Base-by-base conservation (phyloP, 495 filamentous ascomycete genomes). In the Diplogelasinospora grovesii region DNA sequence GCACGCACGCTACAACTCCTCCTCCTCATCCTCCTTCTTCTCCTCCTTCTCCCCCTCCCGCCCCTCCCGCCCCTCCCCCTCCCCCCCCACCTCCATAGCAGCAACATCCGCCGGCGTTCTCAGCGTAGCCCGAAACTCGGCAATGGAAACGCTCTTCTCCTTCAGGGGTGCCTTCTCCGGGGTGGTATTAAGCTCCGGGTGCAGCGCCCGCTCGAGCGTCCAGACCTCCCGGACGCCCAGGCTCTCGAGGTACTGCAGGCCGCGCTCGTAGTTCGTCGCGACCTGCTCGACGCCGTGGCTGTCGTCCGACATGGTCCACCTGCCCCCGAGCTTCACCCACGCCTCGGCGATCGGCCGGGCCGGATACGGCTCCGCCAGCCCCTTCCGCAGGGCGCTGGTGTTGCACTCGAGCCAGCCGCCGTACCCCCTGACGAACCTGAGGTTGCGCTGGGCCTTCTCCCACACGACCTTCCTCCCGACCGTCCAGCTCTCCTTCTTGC, bases 331-430 rank as follows among this genome's bases (percentile, higher is more conserved):
- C 6, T 60, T 35, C 27, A 69, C 22, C 62, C 65, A 73, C 44
- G 86, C 85, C 77, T 83, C 63, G 50, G 85, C 89, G 56, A 98
- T 78, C 58, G 82, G 77, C 32, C 71, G 70, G 46, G 74, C 77
- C 2, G 92, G 92, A 73, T 97, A 98, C 33, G 90, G 86, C 67
- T 95, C 86, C 11, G 66, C 73, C 69, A 95, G 75, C 14, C 89
- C 92, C 69, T 97, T 97, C 54, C 92, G 71, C 62, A 96, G 57
- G 22, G 76, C 87, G 37, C 83, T 78, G 26, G 81, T 86, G 61
- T 97, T 98, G 52, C 94, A 64, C 73, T 98, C 92, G 27, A 97
- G 44, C 53, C 94, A 70, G 1, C 86, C 89, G 8, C 83, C 85
- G 56, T 94, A 87, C 34, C 56, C 69, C 15, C 66, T 73, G 33